Percentiles rank a stretch among this genome's conserved stretches.
Conservation (phyloP, 2,329 filamentous ascomycete species). For the Phialophora macrospora region DNA sequence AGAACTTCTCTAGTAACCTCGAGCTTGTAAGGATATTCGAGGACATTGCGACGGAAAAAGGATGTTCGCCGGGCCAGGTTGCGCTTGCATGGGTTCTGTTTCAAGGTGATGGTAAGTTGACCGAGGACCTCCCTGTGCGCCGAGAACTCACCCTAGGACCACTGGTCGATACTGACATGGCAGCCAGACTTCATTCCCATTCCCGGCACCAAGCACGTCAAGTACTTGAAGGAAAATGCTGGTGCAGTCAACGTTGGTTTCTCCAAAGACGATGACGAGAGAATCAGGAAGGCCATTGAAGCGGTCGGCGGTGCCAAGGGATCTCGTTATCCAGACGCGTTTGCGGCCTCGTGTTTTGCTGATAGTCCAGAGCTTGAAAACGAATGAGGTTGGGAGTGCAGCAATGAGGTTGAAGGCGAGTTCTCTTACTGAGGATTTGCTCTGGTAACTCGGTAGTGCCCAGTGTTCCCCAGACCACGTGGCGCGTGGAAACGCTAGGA, state of each 20-base stretch:
- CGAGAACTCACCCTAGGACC: not conserved
- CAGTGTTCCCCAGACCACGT: too few relatives aligned
- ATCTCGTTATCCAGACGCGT: slow-evolving; percentile 16
- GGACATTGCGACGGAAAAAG: slow-evolving; percentile 59
- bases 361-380: slow-evolving; percentile 19
- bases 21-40: slow-evolving; percentile 58
- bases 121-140: not conserved
- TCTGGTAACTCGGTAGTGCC: not conserved
- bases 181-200: slow-evolving; percentile 62
- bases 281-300: slow-evolving; percentile 23
- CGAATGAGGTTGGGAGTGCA: not conserved
- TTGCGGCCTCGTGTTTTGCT: slow-evolving; percentile 12
- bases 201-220: slow-evolving; percentile 58
- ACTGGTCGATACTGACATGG: not conserved
- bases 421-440: not conserved
- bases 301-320: slow-evolving; percentile 18
- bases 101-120: slow-evolving; percentile 53
- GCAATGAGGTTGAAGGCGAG: not conserved
- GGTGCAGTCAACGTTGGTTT: slow-evolving; percentile 26
- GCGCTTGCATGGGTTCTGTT: slow-evolving; percentile 67
- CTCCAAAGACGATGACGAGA: slow-evolving; percentile 17
- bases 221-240: slow-evolving; percentile 53
- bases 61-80: slow-evolving; percentile 60
- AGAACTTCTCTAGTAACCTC: slow-evolving; percentile 63
- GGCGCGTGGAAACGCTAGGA: not conserved